Conservation (phyloP, 257 asterid genomes). For the Lycium barbarum region DNA sequence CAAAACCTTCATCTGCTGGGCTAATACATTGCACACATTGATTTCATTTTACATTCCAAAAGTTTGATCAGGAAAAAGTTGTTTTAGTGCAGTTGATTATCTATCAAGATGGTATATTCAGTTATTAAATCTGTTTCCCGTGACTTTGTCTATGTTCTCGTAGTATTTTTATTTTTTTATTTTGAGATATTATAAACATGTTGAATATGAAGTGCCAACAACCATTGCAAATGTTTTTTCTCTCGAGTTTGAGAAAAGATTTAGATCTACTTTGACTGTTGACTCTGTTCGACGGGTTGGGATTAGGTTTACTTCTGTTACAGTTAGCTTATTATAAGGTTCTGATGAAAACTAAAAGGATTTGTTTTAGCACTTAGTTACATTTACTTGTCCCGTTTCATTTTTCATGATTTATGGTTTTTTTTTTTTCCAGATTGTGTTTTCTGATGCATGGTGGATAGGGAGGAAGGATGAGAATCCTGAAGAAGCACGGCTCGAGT, state of each 20-base stretch:
- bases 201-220: not conserved
- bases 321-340: not conserved
- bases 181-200: slow-evolving; percentile 3
- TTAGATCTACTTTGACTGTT: not conserved
- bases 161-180: not conserved
- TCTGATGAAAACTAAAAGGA: slow-evolving; percentile 24
- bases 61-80: slow-evolving; percentile 4
- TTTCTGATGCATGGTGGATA: slow-evolving; percentile 98
- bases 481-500: slow-evolving; percentile 70
- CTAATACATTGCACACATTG: not conserved
- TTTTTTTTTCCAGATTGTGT: slow-evolving; percentile 66
- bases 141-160: not conserved
- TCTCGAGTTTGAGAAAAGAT: not conserved
- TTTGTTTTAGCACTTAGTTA: slow-evolving; percentile 13
- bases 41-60: slow-evolving; percentile 23
- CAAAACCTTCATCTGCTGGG: not conserved
- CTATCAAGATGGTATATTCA: no score
- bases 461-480: slow-evolving; percentile 91
- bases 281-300: not conserved
- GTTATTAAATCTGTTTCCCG: not conserved
- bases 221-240: not conserved
- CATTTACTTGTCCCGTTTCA: not conserved
- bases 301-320: slow-evolving; percentile 17
- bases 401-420: slow-evolving; percentile 27
- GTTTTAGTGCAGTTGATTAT: not conserved